Conservation (phyloP, 2,329 filamentous ascomycete genomes). For the Emergomyces pasteurianus region DNA sequence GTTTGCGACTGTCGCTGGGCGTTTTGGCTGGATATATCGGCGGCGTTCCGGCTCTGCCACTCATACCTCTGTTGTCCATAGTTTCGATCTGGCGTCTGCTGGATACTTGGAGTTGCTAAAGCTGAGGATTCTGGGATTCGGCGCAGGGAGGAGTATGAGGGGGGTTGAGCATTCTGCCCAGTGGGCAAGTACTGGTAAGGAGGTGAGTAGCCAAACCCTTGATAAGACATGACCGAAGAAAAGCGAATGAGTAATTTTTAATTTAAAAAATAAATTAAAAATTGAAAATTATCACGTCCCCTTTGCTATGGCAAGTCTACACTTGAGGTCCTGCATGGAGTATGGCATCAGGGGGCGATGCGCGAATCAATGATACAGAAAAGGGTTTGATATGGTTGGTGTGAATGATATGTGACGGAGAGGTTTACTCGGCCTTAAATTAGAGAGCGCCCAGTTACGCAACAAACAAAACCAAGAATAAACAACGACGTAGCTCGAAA, state of each 20-base stretch:
- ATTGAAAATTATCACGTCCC: not conserved
- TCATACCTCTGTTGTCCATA: conserved; percentile 6
- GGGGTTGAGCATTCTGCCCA: conserved; percentile 1
- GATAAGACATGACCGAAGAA: conserved; percentile 7
- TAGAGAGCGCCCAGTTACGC: not conserved
- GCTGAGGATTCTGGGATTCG: conserved; percentile 1
- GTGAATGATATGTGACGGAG: not conserved
- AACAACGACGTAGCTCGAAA: not conserved
- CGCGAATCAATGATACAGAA: not conserved
- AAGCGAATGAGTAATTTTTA: not conserved
- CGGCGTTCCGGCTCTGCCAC: conserved; percentile 7
- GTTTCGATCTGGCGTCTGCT: conserved; percentile 1
- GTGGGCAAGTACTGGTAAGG: conserved; percentile 6
- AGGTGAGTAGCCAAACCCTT: conserved; percentile 9
- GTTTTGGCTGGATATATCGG: conserved; percentile 1
- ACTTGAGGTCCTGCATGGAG: not conserved
- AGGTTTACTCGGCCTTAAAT: not conserved
- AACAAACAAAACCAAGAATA: not conserved
- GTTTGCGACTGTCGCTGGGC: not conserved
- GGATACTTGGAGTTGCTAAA: not conserved
- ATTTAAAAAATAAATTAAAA: not conserved
- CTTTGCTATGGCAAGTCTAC: not conserved
- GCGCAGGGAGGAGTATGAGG: conserved; percentile 3
- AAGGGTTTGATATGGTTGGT: not conserved
- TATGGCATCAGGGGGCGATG: not conserved